Evolutionary conservation across 2,329 filamentous ascomycete species (phyloP), one percentile per base, ranked within the genome.

Genomic region (Knufia fluminis): DNA sequence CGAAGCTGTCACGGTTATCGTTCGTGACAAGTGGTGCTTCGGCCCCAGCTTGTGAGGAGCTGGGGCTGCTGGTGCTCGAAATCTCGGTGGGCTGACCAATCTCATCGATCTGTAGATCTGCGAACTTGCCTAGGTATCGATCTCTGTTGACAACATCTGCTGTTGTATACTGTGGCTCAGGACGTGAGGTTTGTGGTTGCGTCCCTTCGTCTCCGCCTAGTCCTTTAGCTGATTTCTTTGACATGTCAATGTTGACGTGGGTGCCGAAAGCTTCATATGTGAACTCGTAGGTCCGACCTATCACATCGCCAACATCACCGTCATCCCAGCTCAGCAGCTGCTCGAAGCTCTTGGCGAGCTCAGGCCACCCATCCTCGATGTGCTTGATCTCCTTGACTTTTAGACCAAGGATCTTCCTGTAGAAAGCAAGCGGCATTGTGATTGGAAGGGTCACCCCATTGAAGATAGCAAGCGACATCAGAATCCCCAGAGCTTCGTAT

Each of bases 361-460:
- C 82, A 1, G 88, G 86, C 91, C 91, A 97, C 3, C 87, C 89
- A 59, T 96, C 90, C 2, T 76, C 73, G 54, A 97, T 88, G 62
- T 90, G 82, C 41, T 87, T 78, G 1, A 92, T 70, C 50, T 82
- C 77, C 28, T 79, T 79, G 14, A 85, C 79, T 7, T 82, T 79
- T 51, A 83, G 72, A 7, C 78, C 80, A 1, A 94, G 72, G 0
- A 97, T 74, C 58, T 86, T 86, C 47, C 80, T 77, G 67, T 98
- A 98, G 2, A 98, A 76, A 0, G 83, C 86, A 50, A 80, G 77
- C 0, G 92, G 92, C 53, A 98, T 92, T 1, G 85, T 94, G 36
- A 97, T 77, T 0, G 92, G 92, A 1, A 98, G 72, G 0, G 90
- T 95, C 20, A 97, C 73, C 1, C 91, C 91, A 57, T 98, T 98